phyloP scores from a whole-genome alignment of 371 early-diverging fungal genomes.

The Mucor irregularis region DNA sequence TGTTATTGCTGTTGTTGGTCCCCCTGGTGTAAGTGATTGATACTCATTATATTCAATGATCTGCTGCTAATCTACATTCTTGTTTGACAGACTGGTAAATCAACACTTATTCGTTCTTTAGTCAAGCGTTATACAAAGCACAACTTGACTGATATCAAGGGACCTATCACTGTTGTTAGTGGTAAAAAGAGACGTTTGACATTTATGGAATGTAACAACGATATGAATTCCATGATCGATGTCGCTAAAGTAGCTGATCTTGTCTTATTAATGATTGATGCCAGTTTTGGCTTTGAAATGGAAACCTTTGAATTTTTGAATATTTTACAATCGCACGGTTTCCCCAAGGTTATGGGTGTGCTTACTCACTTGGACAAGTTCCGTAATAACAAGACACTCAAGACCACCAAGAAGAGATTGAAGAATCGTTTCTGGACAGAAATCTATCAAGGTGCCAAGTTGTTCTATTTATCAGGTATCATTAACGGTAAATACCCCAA shows the following conservation, averaged over 20 bases:
- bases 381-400: conserved; percentile 86
- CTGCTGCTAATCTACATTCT: neutral
- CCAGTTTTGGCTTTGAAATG: conserved; percentile 98
- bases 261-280: conserved; percentile 95
- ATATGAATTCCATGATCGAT: conserved; percentile 97
- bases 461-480: conserved; percentile 95
- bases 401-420: conserved; percentile 88
- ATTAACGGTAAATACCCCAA: conserved; percentile 93
- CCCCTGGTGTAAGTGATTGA: conserved; percentile 76
- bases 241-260: conserved; percentile 97
- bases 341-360: conserved; percentile 97
- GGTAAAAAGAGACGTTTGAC: conserved; percentile 95
- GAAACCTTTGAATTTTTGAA: conserved; percentile 99
- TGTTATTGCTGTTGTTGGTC: conserved; percentile 95
- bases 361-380: conserved; percentile 94
- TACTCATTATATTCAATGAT: neutral
- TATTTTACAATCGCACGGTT: conserved; percentile 96
- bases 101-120: conserved; percentile 93
- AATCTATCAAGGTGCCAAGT: conserved; percentile 96
- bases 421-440: conserved; percentile 99
- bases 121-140: conserved; percentile 95
- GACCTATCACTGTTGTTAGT: conserved; percentile 95
- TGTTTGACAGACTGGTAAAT: conserved; percentile 85
- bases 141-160: conserved; percentile 86
- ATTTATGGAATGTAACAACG: conserved; percentile 95